These are phyloP conservation scores for Aegilops bicornis DNA, from an alignment of 176 grass and related monocot species.

Conservation along the genomic window DNA sequence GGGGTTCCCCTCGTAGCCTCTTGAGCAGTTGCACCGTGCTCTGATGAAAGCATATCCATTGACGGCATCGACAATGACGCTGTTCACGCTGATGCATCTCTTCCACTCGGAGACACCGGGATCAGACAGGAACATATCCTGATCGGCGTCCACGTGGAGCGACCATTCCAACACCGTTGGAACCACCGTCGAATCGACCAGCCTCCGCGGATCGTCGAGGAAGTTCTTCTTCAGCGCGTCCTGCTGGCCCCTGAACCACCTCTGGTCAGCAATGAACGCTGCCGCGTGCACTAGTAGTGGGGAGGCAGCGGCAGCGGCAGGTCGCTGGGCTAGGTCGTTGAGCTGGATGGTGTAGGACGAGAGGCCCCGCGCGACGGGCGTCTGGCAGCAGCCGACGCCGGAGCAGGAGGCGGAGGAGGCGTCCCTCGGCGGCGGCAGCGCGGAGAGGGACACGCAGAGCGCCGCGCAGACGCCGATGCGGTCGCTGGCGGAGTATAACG, in stretches of 20 bases:
- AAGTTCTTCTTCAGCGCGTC: background rate
- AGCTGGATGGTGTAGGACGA: background rate
- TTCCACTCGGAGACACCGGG: background rate
- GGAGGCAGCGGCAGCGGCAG: background rate
- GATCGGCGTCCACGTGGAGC: background rate
- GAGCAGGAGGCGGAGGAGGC: background rate
- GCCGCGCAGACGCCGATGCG: background rate
- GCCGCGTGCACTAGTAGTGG: too few relatives aligned
- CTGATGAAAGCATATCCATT: background rate
- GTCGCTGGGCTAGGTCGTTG: background rate
- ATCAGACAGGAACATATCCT: background rate
- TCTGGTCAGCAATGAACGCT: background rate
- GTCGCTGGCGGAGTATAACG: background rate
- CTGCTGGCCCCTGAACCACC: background rate
- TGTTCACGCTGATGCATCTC: background rate
- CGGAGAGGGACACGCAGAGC: background rate
- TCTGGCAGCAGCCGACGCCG: conserved; percentile 22
- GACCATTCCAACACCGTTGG: conserved; percentile 1
- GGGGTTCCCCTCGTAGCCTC: conserved; percentile 33
- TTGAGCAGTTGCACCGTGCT: conserved; percentile 25
- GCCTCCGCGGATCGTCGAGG: background rate
- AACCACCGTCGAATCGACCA: background rate
- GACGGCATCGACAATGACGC: background rate
- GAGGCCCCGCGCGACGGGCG: background rate
- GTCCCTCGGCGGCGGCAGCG: background rate